Percentiles rank a stretch among this genome's conserved stretches.
These are phyloP conservation scores for Sanguinoderma infundibulare DNA, from an alignment of 1,284 basidiomycete genomes.

Conservation along the genomic window DNA sequence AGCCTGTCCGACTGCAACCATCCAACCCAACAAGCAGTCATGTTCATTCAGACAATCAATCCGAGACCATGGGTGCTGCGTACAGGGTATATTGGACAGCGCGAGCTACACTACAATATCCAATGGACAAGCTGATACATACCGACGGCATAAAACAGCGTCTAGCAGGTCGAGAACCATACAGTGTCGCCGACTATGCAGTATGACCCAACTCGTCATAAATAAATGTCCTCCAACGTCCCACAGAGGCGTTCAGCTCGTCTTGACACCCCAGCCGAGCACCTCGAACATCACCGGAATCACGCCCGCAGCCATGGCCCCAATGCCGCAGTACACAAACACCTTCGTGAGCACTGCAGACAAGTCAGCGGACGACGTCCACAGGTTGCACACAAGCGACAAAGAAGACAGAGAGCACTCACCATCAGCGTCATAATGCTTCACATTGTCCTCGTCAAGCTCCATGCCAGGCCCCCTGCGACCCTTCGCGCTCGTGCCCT, in stretches of 20 bases:
- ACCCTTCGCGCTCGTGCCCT: slow-evolving; percentile 13
- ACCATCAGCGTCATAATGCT: slow-evolving; percentile 90
- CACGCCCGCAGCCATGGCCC: slow-evolving; percentile 62
- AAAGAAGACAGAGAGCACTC: slow-evolving; percentile 29
- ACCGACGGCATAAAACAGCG: neutral
- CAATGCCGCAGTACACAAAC: slow-evolving; percentile 89
- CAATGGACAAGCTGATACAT: neutral
- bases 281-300: slow-evolving; percentile 73
- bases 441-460: slow-evolving; percentile 42
- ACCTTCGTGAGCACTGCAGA: slow-evolving; percentile 85
- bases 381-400: neutral
- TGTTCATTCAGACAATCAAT: no score
- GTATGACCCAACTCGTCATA: neutral
- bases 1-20: no score
- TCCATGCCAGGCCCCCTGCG: slow-evolving; percentile 40
- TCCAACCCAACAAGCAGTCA: no score
- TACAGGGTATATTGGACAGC: neutral
- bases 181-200: no score
- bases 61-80: no score
- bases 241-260: slow-evolving; percentile 14
- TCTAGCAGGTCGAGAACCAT: neutral
- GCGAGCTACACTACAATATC: neutral
- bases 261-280: slow-evolving; percentile 65
- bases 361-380: neutral
- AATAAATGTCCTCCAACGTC: neutral